phyloP scores from a whole-genome alignment of 2,329 filamentous ascomycete species.

The Fusarium irregulare region DNA sequence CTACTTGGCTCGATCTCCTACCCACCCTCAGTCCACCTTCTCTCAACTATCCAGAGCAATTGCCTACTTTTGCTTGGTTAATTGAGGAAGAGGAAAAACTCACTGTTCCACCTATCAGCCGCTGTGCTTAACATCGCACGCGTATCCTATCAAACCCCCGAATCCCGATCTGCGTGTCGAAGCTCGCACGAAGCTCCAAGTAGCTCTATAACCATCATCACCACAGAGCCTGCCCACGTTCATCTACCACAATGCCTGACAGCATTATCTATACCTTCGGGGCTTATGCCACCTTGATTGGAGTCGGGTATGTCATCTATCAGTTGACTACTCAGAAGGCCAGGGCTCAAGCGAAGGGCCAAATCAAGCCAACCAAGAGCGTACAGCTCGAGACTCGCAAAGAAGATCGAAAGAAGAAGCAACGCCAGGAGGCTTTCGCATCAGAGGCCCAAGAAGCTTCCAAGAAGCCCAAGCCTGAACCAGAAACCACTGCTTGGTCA shows the following conservation, averaged over 20 bases:
- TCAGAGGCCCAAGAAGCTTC: slow-evolving; percentile 51
- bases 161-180: slow-evolving; percentile 18
- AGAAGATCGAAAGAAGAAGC: slow-evolving; percentile 59
- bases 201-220: slow-evolving; percentile 23
- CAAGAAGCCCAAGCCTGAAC: slow-evolving; percentile 54
- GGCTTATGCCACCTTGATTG: slow-evolving; percentile 53
- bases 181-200: slow-evolving; percentile 28
- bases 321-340: slow-evolving; percentile 51
- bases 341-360: slow-evolving; percentile 47
- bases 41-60: slow-evolving; percentile 14
- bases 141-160: slow-evolving; percentile 7
- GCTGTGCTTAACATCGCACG: slow-evolving; percentile 12
- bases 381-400: slow-evolving; percentile 52
- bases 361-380: slow-evolving; percentile 48
- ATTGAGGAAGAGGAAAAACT: slow-evolving; percentile 5
- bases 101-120: slow-evolving; percentile 11
- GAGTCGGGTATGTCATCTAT: slow-evolving; percentile 52
- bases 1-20: slow-evolving; percentile 26
- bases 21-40: slow-evolving; percentile 17
- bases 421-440: slow-evolving; percentile 57
- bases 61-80: slow-evolving; percentile 6
- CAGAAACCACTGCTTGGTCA: slow-evolving; percentile 45
- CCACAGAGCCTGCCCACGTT: slow-evolving; percentile 3
- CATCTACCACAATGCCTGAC: slow-evolving; percentile 48
- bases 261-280: slow-evolving; percentile 52